Evolutionary conservation across 495 filamentous ascomycete genomes (phyloP).

Genomic region (Aspergillus sclerotioniger): DNA sequence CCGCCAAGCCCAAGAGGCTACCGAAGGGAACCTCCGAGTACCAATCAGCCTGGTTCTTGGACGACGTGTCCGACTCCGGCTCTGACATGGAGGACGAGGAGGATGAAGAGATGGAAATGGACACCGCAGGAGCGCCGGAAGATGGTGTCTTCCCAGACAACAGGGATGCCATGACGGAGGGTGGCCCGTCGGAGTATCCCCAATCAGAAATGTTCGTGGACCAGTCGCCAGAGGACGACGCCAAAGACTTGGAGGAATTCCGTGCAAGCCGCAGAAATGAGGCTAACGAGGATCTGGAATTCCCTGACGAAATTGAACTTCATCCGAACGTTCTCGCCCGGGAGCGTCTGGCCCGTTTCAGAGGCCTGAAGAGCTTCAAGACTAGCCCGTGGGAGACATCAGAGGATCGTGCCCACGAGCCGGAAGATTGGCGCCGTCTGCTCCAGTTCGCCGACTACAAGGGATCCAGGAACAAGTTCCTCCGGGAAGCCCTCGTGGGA

Average conservation of each 20-base stretch:
- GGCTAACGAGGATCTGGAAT: slow-evolving; percentile 85
- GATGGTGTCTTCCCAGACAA: slow-evolving; percentile 77
- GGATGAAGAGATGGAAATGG: slow-evolving; percentile 49
- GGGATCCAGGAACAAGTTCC: slow-evolving; percentile 66
- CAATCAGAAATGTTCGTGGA: slow-evolving; percentile 91
- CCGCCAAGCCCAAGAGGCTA: slow-evolving; percentile 65
- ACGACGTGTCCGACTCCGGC: slow-evolving; percentile 80
- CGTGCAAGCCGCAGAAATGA: slow-evolving; percentile 71
- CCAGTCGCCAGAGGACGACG: slow-evolving; percentile 83
- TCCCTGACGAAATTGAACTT: slow-evolving; percentile 95
- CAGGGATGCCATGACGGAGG: slow-evolving; percentile 69
- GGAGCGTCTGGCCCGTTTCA: slow-evolving; percentile 79
- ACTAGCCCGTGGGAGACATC: slow-evolving; percentile 83
- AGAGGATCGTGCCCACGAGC: slow-evolving; percentile 81
- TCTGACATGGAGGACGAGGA: slow-evolving; percentile 75
- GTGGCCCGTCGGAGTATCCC: slow-evolving; percentile 76
- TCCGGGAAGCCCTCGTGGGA: slow-evolving; percentile 79
- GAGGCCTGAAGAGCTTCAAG: slow-evolving; percentile 85
- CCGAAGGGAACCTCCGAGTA: slow-evolving; percentile 92
- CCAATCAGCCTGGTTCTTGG: slow-evolving; percentile 90
- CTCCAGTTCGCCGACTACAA: slow-evolving; percentile 83
- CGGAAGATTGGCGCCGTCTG: slow-evolving; percentile 83
- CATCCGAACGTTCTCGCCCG: slow-evolving; percentile 81
- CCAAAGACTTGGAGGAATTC: slow-evolving; percentile 72
- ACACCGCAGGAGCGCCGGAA: slow-evolving; percentile 57